A percentile compares a stretch with the other conserved stretches of the same genome.
Conservation (phyloP, 768 basidiomycete genomes). For the Holtermannia corniformis region DNA sequence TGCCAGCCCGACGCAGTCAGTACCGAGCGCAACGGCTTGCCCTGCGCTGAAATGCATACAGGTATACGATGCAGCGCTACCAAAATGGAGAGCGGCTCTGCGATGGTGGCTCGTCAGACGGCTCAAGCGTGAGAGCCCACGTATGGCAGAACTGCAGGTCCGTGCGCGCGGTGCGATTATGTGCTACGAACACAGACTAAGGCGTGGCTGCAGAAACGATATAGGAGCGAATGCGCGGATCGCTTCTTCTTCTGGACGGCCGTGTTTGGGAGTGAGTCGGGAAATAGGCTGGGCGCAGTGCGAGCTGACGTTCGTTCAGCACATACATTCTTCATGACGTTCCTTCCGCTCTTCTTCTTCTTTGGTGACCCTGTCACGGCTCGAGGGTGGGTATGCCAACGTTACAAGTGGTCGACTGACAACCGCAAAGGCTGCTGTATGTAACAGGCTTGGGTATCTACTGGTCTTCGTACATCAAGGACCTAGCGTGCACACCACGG, state of each 20-base stretch:
- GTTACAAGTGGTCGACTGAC: background rate
- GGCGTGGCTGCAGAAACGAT: background rate
- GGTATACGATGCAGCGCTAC: slow-evolving; percentile 31
- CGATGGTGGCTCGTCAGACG: slow-evolving; percentile 22
- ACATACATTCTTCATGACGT: slow-evolving; percentile 71
- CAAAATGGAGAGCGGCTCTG: slow-evolving; percentile 26
- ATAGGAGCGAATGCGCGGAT: slow-evolving; percentile 28
- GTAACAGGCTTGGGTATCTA: slow-evolving; percentile 75
- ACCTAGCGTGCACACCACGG: slow-evolving; percentile 78
- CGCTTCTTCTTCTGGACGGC: slow-evolving; percentile 41
- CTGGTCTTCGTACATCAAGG: slow-evolving; percentile 75
- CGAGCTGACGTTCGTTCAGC: slow-evolving; percentile 13
- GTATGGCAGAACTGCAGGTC: slow-evolving; percentile 34
- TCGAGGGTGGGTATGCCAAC: slow-evolving; percentile 53
- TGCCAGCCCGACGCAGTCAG: slow-evolving; percentile 33
- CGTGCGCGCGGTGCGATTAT: slow-evolving; percentile 4
- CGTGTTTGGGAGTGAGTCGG: slow-evolving; percentile 38
- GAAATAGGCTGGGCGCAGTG: background rate
- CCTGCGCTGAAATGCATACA: background rate
- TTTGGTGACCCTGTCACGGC: slow-evolving; percentile 69
- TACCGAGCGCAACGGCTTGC: too few relatives aligned
- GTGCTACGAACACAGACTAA: background rate
- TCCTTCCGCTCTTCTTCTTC: slow-evolving; percentile 77
- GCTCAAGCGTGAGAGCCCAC: slow-evolving; percentile 28
- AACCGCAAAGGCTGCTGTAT: slow-evolving; percentile 50